Percentiles rank a stretch among this genome's conserved stretches.
phyloP scores from a whole-genome alignment of 2,329 filamentous ascomycete species.

The Colletotrichum cordylinicola region DNA sequence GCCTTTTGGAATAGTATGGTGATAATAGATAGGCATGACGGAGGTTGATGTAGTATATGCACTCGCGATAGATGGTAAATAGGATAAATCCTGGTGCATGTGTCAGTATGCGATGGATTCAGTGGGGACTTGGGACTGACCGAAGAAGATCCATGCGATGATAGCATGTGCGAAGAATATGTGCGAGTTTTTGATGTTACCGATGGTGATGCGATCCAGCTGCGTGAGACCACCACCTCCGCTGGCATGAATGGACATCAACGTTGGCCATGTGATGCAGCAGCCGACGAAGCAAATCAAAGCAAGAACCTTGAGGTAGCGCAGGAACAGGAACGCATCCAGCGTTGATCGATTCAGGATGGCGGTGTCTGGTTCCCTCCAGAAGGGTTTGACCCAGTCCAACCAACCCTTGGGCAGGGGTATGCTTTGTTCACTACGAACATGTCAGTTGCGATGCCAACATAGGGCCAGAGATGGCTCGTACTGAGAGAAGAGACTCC shows the following conservation, averaged over 20 bases:
- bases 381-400: constrained; percentile 73
- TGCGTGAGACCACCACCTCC: constrained; percentile 71
- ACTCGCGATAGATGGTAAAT: constrained; percentile 87
- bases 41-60: constrained; percentile 91
- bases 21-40: constrained; percentile 93
- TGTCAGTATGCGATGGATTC: background rate
- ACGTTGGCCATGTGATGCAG: constrained; percentile 82
- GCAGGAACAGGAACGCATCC: constrained; percentile 89
- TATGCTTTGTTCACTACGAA: constrained; percentile 10
- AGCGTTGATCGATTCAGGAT: constrained; percentile 90
- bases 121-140: constrained; percentile 20
- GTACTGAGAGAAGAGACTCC: constrained; percentile 55
- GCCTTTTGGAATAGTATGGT: constrained; percentile 79
- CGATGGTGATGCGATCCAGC: constrained; percentile 63
- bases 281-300: constrained; percentile 83
- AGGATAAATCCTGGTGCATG: constrained; percentile 71
- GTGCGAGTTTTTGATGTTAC: constrained; percentile 61
- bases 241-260: constrained; percentile 84
- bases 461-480: constrained; percentile 22
- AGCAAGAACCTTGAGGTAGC: constrained; percentile 68
- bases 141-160: constrained; percentile 83
- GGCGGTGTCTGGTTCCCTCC: constrained; percentile 74
- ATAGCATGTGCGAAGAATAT: constrained; percentile 83
- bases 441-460: background rate
- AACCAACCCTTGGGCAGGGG: constrained; percentile 63